Evolutionary conservation across 2,329 filamentous ascomycete species (phyloP).

Genomic region (Tricladium varicosporioides): DNA sequence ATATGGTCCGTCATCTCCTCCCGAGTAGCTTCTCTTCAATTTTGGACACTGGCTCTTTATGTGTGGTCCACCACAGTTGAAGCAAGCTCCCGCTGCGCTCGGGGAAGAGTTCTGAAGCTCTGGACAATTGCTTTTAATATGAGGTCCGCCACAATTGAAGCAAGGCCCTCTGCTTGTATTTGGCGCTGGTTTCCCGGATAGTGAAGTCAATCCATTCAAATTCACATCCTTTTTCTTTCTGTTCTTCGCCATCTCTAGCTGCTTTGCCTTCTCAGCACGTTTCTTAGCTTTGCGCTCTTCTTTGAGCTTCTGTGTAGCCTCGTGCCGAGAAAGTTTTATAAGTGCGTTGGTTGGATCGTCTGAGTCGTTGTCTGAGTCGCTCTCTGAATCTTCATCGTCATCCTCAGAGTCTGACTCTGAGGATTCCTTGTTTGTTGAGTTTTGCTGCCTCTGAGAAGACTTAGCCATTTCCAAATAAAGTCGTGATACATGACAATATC

Average conservation of each 20-base stretch:
- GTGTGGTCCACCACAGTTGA: slow-evolving; percentile 60
- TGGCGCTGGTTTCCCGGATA: slow-evolving; percentile 48
- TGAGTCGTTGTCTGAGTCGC: slow-evolving; percentile 19
- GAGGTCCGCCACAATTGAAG: slow-evolving; percentile 57
- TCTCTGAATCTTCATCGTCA: slow-evolving; percentile 34
- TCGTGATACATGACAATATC: not conserved
- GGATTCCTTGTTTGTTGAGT: slow-evolving; percentile 32
- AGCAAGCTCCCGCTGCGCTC: slow-evolving; percentile 43
- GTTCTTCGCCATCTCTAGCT: slow-evolving; percentile 53
- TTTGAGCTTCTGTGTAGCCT: slow-evolving; percentile 41
- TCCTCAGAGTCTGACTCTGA: slow-evolving; percentile 37
- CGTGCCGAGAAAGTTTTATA: slow-evolving; percentile 44
- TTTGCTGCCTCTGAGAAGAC: slow-evolving; percentile 38
- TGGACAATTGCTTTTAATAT: slow-evolving; percentile 56
- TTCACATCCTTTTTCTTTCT: slow-evolving; percentile 66
- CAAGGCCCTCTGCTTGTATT: slow-evolving; percentile 38
- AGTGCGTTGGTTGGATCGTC: slow-evolving; percentile 44
- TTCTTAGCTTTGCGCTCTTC: slow-evolving; percentile 45
- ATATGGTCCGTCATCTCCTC: slow-evolving; percentile 24
- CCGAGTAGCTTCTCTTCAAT: slow-evolving; percentile 26
- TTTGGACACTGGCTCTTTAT: slow-evolving; percentile 53
- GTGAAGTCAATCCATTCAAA: slow-evolving; percentile 59
- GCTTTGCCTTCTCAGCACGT: slow-evolving; percentile 46
- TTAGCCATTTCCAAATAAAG: slow-evolving; percentile 7
- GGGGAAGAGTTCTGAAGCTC: slow-evolving; percentile 18